phyloP scores from a whole-genome alignment of 1,284 basidiomycete species.

The Mixia osmundae region DNA sequence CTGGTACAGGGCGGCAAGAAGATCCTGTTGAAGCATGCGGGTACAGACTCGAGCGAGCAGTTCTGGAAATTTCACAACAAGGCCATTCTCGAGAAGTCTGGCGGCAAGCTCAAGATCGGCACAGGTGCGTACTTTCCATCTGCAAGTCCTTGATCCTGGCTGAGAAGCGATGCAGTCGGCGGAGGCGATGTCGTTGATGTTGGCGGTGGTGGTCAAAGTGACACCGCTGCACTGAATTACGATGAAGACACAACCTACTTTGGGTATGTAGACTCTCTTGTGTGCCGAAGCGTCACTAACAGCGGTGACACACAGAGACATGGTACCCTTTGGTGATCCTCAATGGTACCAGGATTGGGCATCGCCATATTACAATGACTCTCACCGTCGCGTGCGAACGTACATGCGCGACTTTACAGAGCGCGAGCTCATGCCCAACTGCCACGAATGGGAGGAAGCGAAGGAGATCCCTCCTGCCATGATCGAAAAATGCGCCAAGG shows the following conservation, averaged over 20 bases:
- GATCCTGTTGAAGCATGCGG: not conserved
- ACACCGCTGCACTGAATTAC: conserved; percentile 2
- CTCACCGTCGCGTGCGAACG: conserved; percentile 21
- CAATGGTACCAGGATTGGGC: conserved; percentile 22
- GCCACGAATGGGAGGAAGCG: conserved; percentile 12
- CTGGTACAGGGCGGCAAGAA: not conserved
- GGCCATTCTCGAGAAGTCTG: conserved; percentile 8
- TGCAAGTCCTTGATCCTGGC: not conserved
- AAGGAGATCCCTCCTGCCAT: conserved; percentile 11
- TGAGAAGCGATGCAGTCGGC: not conserved
- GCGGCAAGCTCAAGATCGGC: conserved; percentile 8
- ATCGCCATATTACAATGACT: conserved; percentile 24
- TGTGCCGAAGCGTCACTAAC: not conserved
- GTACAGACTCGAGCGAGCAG: not conserved
- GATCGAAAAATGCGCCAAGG: conserved; percentile 17
- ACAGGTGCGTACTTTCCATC: not conserved
- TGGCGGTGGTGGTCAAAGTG: not conserved
- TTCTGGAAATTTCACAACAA: conserved; percentile 8
- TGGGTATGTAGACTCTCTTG: conserved; percentile 9
- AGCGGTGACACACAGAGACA: not conserved
- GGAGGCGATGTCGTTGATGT: not conserved
- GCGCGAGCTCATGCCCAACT: conserved; percentile 10
- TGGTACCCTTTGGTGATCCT: conserved; percentile 16
- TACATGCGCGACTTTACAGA: conserved; percentile 22
- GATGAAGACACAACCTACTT: conserved; percentile 12